Evolutionary conservation across 805 yeast species (phyloP).

Genomic region (Ogataea pignaliae): DNA sequence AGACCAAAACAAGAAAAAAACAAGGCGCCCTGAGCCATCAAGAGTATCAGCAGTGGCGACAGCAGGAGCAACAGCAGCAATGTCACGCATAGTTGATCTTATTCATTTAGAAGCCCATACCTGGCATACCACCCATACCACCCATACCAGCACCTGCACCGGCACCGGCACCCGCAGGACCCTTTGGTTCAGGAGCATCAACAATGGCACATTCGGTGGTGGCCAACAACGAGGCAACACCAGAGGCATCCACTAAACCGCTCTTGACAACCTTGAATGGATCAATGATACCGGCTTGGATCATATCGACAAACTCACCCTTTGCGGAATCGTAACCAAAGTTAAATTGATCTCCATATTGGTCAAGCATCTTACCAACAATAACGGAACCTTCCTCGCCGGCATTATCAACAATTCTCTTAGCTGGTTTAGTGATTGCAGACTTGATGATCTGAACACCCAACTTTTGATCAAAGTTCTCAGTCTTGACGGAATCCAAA

Average conservation of each 20-base stretch:
- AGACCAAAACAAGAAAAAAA: no score
- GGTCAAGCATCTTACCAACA: constrained; percentile 78
- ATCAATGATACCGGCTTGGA: constrained; percentile 94
- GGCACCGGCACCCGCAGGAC: constrained; percentile 49
- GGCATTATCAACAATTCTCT: constrained; percentile 91
- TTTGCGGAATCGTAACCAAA: constrained; percentile 88
- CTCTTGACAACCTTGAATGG: constrained; percentile 97
- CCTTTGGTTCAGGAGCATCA: constrained; percentile 83
- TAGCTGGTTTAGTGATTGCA: constrained; percentile 94
- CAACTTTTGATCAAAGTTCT: constrained; percentile 92
- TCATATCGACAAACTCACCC: constrained; percentile 93
- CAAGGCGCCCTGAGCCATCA: no score
- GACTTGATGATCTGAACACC: constrained; percentile 92
- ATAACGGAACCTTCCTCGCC: constrained; percentile 97
- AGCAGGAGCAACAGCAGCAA: no score
- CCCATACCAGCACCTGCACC: constrained; percentile 62
- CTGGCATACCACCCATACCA: constrained; percentile 47
- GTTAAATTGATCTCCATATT: constrained; percentile 68
- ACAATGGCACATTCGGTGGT: constrained; percentile 98
- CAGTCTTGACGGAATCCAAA: constrained; percentile 65
- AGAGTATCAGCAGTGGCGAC: no score
- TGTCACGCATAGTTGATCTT: background rate
- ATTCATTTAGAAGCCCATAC: constrained; percentile 25
- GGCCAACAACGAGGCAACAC: constrained; percentile 95
- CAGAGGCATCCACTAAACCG: constrained; percentile 93